Percentiles rank a stretch among this genome's conserved stretches.
Evolutionary conservation across 1,284 basidiomycete species (phyloP).

Genomic region (Trametes hirsuta): DNA sequence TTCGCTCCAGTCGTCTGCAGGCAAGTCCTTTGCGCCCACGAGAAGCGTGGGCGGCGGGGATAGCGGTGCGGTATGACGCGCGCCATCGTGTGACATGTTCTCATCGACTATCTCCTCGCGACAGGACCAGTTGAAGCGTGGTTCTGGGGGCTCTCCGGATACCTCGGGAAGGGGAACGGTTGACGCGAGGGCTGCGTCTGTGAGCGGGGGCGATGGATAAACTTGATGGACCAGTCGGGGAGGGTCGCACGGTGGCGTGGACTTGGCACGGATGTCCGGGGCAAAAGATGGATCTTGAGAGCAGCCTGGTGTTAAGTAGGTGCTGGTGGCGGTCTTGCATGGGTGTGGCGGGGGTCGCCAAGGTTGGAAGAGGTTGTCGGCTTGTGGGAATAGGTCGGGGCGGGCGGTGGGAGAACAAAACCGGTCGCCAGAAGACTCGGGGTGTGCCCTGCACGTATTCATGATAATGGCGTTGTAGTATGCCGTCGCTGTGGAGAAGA

Average conservation of each 20-base stretch:
- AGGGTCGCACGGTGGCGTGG: constrained; percentile 21
- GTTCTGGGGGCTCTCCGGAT: constrained; percentile 5
- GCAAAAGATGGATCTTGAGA: background rate
- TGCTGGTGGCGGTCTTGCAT: constrained; percentile 13
- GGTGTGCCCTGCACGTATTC: constrained; percentile 28
- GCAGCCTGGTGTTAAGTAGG: background rate
- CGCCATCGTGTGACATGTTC: constrained; percentile 28
- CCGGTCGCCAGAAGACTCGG: constrained; percentile 18
- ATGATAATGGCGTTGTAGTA: constrained; percentile 29
- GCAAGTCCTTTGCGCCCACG: constrained; percentile 24
- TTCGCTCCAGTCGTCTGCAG: constrained; percentile 1
- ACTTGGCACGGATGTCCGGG: constrained; percentile 17
- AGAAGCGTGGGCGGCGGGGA: constrained; percentile 29
- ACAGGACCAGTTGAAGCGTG: constrained; percentile 3
- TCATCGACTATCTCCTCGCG: constrained; percentile 10
- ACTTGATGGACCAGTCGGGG: constrained; percentile 11
- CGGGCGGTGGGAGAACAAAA: constrained; percentile 14
- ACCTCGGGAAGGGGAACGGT: constrained; percentile 29
- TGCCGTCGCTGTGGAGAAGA: constrained; percentile 22
- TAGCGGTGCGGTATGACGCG: constrained; percentile 21
- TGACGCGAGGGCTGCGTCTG: constrained; percentile 27
- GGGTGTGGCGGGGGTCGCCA: constrained; percentile 21
- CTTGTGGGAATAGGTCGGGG: constrained; percentile 13
- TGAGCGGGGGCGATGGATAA: constrained; percentile 32
- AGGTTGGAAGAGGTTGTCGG: constrained; percentile 6